Conservation (phyloP, 768 basidiomycete species). For the Boletus insuetus region DNA sequence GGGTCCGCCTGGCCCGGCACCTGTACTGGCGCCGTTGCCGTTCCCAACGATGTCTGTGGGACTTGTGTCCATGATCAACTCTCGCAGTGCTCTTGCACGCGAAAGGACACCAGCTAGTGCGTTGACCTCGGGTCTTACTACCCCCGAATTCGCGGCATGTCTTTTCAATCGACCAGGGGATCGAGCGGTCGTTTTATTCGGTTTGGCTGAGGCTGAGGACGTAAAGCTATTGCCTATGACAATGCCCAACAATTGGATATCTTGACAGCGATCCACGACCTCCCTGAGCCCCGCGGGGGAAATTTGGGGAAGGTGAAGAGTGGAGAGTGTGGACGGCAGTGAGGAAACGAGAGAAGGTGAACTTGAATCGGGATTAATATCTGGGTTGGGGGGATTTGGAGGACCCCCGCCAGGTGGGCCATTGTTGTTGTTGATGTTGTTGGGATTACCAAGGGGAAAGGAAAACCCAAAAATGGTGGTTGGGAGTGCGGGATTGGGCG, state of each 20-base stretch:
- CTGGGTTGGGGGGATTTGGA: background rate
- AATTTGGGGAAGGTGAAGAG: conserved; percentile 22
- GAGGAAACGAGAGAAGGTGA: conserved; percentile 30
- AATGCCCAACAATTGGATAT: conserved; percentile 16
- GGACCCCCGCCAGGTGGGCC: background rate
- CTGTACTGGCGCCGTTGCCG: background rate
- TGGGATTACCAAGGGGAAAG: conserved; percentile 3
- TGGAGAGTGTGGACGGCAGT: conserved; percentile 35
- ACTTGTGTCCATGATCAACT: conserved; percentile 18
- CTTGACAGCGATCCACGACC: conserved; percentile 19
- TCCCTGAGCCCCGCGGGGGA: conserved; percentile 20
- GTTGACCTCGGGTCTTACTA: conserved; percentile 12
- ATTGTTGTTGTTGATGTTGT: background rate
- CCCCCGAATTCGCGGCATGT: background rate
- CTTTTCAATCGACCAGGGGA: background rate
- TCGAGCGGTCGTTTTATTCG: background rate
- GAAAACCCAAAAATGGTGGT: conserved; percentile 8
- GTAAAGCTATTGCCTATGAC: conserved; percentile 13
- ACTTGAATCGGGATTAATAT: conserved; percentile 17
- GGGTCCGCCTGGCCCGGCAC: background rate
- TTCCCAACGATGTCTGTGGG: background rate
- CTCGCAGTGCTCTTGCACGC: conserved; percentile 11
- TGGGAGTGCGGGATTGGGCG: background rate
- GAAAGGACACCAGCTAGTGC: conserved; percentile 14
- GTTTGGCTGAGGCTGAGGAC: background rate